Percentiles rank a stretch among this genome's conserved stretches.
These are phyloP conservation scores for Calycina marina DNA, from an alignment of 2,329 filamentous ascomycete genomes.

Conservation along the genomic window DNA sequence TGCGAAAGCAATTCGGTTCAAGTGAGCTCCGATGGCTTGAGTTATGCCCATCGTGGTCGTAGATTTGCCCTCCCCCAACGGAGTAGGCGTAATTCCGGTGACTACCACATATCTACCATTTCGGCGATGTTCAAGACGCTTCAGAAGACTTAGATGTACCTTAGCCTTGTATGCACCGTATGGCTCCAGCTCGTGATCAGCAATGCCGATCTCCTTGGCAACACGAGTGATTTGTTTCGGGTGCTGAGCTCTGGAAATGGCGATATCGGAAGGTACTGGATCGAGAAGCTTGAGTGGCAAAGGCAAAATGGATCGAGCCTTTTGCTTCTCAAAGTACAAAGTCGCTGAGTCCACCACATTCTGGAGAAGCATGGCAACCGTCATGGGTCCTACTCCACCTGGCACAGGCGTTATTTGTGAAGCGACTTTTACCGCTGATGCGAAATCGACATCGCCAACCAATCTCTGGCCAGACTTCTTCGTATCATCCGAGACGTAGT, in stretches of 20 bases:
- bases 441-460: constrained; percentile 90
- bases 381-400: constrained; percentile 96
- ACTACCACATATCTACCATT: constrained; percentile 88
- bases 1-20: constrained; percentile 80
- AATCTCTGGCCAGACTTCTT: constrained; percentile 88
- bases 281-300: constrained; percentile 66
- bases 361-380: constrained; percentile 91
- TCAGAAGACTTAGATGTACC: constrained; percentile 68
- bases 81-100: constrained; percentile 91
- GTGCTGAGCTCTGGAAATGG: constrained; percentile 72
- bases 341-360: constrained; percentile 85
- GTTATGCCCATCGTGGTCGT: constrained; percentile 94
- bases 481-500: constrained; percentile 77
- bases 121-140: constrained; percentile 71
- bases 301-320: constrained; percentile 62
- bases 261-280: constrained; percentile 92
- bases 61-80: constrained; percentile 93
- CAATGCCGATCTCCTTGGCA: constrained; percentile 77
- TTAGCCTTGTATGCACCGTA: constrained; percentile 96
- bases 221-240: constrained; percentile 85
- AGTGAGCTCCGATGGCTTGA: constrained; percentile 79
- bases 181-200: constrained; percentile 78
- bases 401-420: constrained; percentile 93
- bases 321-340: constrained; percentile 69
- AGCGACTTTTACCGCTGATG: constrained; percentile 69